Evolutionary conservation across 257 asterid species (phyloP).

Genomic region (Verbena officinalis): DNA sequence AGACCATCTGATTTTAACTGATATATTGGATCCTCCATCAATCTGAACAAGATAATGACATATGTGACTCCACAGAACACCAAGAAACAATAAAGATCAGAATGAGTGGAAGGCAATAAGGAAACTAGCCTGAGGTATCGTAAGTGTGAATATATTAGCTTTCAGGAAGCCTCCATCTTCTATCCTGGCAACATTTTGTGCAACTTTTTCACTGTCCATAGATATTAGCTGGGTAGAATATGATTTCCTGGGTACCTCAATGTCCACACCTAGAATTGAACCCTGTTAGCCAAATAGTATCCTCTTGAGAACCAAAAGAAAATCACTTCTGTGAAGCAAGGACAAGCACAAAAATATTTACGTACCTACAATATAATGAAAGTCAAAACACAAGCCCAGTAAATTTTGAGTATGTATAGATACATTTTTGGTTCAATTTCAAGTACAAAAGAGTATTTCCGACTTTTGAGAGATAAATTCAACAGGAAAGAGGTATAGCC

Average conservation of each 20-base stretch:
- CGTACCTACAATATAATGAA: background rate
- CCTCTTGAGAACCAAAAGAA: conserved; percentile 60
- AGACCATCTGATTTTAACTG: conserved; percentile 85
- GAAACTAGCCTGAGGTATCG: conserved; percentile 68
- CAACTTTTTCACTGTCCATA: conserved; percentile 39
- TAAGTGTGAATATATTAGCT: conserved; percentile 68
- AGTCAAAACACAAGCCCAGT: background rate
- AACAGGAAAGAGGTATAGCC: too few relatives aligned
- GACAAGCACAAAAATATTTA: conserved; percentile 8
- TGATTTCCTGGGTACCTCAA: conserved; percentile 71
- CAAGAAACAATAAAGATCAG: background rate
- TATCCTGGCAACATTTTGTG: conserved; percentile 40
- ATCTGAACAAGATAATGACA: conserved; percentile 50
- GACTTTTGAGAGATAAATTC: too few relatives aligned
- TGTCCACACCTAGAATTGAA: conserved; percentile 99
- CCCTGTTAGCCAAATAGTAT: conserved; percentile 99
- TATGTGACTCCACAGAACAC: background rate
- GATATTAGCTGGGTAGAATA: conserved; percentile 55
- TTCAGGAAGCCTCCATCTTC: conserved; percentile 74
- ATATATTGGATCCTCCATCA: conserved; percentile 82
- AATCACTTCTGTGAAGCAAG: conserved; percentile 34
- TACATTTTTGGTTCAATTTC: background rate
- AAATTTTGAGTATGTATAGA: background rate
- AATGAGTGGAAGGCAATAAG: background rate
- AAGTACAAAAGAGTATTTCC: background rate